Base-by-base conservation (phyloP, 108 stramenopile species). In the Pseudonitzschia multistriata region DNA sequence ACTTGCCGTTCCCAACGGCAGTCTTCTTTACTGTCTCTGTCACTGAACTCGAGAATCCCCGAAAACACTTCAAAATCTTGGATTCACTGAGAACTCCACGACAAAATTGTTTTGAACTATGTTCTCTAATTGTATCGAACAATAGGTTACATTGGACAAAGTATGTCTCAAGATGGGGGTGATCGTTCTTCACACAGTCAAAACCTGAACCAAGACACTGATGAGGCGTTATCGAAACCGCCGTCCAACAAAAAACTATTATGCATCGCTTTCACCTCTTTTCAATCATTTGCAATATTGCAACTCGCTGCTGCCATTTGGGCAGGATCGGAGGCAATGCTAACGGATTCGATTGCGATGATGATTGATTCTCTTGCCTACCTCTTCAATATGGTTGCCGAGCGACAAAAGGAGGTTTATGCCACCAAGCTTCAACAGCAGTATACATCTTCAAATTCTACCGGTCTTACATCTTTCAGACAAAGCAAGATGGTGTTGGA, bases 311-410 rank as follows among this genome's bases (percentile, higher is more conserved):
- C 71, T 49, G 83, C 88, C 15, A 39, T 86, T 37, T 62, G 77
- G 52, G 88, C 88, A 21, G 72, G 72, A 35, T 83, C 82, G 3
- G 73, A 86, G 71, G 83, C 82, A 31, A 82, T 86, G 82, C 49
- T 83, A 22, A 84, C 81, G 15, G 85, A 88, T 55, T 71, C 34
- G 81, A 70, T 25, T 77, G 73, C 88, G n/a, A 88, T 88, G 88
- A 71, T 79, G 36, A 83, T 88, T 3, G 88, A 88, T 73, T 74
- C 85, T 11, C 42, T 84, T 27, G 81, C 85, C 4, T 88, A 88
- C 64, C 62, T 85, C 19, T 87, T 87, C 74, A 90, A 90, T 71
- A 77, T 77, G 36, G 68, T 68, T 48, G 85, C 90, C 11, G 87
- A 91, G 61, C 76, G 78, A 54, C 66, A 76, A 48, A 90, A 90